Base-by-base conservation (phyloP, 495 filamentous ascomycete genomes). In the Aspergillus affinis region DNA sequence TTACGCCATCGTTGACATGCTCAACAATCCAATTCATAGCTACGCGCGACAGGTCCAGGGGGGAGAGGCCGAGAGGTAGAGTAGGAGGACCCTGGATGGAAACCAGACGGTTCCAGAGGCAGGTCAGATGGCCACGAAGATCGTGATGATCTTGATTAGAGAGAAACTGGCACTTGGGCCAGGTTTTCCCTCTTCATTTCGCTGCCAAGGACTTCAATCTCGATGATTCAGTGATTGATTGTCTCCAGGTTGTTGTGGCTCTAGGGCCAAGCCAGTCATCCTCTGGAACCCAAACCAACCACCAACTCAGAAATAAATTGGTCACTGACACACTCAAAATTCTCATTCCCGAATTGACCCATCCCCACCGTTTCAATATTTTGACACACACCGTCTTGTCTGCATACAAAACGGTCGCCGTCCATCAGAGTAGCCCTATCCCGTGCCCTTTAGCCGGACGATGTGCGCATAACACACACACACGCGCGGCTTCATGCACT, bases 91-190 rank as follows among this genome's bases (percentile, higher is more conserved):
- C 50, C 50, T 52, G 50, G 48, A 49, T 41, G 36, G 36, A 10
- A 41, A 49, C 18, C 19, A 21, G 10, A 2, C 1, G 18, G 47
- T 10, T 29, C 50, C 20, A 8, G 26, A 17, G 21, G 21, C 18
- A 27, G 26, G 57, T 51, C 48, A n/a, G 32, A 50, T 58, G 56
- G 36, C 49, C 54, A 55, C 55, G 61, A 49, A 62, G 57, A 63
- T 63, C 60, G 23, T 51, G 58, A 26, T 58, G 58, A 59, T 58
- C 50, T 52, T 30, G 59, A 53, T 46, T 27, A 52, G 59, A 30
- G 41, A 15, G 20, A 53, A 54, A 44, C 54, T 29, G 54, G 19
- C 26, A 36, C 44, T 46, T 18, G 32, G 23, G 9, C 49, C 15
- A 29, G 23, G 13, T 17, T 52, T 13, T 12, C 32, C 3, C 23